Evolutionary conservation across 371 early-diverging fungal species (phyloP), one percentile per base, ranked within the genome.

Genomic region (Nematocida minor): DNA sequence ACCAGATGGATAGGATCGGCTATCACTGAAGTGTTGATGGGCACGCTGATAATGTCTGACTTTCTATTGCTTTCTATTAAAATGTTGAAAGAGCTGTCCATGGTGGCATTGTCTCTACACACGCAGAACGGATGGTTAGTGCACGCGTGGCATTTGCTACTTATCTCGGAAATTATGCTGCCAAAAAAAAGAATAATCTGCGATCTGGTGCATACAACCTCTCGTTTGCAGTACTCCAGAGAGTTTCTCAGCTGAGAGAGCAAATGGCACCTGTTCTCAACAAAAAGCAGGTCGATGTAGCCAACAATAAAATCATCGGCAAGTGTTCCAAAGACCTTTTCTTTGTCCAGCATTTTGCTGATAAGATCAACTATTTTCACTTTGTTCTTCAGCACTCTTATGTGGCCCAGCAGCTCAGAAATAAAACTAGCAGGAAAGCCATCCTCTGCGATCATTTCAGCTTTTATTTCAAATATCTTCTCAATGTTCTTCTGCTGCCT

Each of bases 401-500:
- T 74, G 60, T 47, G 34, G 18, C 32, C 46, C 4, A 79, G 48
- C 27, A 85, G 63, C 9, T 67, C 54, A 20, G 32, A 55, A 27
- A 68, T 55, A 22, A 83, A 46, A 14, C 60, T 42, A 7, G 47
- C 54, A 41, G 79, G 44, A 18, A 63, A 40, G 7, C 31, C 38
- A 9, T 60, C 71, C 36, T 80, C 77, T 14, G 53, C 55, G 4
- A 67, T 77, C 22, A 79, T 34, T 31, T 80, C 74, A 40, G 70
- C 62, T 44, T 81, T 67, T 14, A 40, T 60, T 14, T 81, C 68
- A 71, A 85, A 85, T 20, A 83, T 74, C 47, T 60, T 47, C 31
- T 74, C 66, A 54, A 68, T 51, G 47, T 77, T 79, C 32, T 55
- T 55, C 38, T 80, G 41, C 27, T 46, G 32, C 63, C 69, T 60